phyloP scores from a whole-genome alignment of 768 basidiomycete genomes.

The Kwoniella bestiolae region DNA sequence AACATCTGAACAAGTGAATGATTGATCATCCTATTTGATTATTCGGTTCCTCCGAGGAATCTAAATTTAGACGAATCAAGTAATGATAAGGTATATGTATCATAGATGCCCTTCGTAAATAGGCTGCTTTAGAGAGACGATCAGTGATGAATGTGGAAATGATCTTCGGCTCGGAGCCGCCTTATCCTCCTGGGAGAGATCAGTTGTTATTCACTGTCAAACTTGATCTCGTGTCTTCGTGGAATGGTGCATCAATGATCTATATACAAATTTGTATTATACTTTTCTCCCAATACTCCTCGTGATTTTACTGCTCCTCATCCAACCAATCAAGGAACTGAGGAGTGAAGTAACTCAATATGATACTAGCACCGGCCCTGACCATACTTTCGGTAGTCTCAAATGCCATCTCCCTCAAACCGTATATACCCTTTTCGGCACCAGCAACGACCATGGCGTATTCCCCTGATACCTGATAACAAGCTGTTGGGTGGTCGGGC shows the following conservation, averaged over 20 bases:
- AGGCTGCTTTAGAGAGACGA: too few species aligned
- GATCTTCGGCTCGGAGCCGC: background rate
- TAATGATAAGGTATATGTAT: too few species aligned
- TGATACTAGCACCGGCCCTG: constrained; percentile 86
- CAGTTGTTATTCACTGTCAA: background rate
- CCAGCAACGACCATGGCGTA: constrained; percentile 97
- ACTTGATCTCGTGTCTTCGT: background rate
- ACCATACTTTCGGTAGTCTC: constrained; percentile 90
- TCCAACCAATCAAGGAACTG: constrained; percentile 75
- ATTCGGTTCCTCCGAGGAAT: background rate
- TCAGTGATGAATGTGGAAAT: background rate
- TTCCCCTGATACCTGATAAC: constrained; percentile 92
- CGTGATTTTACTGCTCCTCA: constrained; percentile 20
- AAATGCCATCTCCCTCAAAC: constrained; percentile 88
- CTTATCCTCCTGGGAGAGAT: background rate
- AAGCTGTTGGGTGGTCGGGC: constrained; percentile 87
- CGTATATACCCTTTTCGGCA: constrained; percentile 90
- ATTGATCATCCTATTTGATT: background rate
- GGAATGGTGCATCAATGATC: background rate
- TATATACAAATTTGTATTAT: background rate
- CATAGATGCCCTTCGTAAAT: too few species aligned
- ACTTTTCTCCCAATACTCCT: background rate
- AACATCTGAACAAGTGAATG: too few species aligned
- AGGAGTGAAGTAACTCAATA: constrained; percentile 94
- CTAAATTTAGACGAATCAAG: too few species aligned